Conservation (phyloP, 139 green algal species). For the Picochlorum sp. region DNA sequence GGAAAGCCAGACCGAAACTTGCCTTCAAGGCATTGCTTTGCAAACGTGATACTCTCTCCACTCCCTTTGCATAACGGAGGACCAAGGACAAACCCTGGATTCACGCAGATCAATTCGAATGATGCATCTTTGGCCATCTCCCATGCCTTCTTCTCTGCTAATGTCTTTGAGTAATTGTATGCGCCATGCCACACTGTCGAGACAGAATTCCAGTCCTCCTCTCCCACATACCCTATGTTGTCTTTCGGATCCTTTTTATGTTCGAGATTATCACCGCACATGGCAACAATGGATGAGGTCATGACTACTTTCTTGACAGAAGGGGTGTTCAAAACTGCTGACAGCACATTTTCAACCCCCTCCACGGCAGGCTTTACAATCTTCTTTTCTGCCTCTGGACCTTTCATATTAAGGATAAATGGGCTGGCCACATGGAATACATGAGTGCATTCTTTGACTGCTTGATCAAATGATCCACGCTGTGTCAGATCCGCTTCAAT, state of each 20-base stretch:
- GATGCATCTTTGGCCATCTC: slow-evolving; percentile 34
- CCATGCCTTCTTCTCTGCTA: slow-evolving; percentile 61
- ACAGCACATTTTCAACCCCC: slow-evolving; percentile 53
- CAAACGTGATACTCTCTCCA: slow-evolving; percentile 30
- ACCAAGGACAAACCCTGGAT: slow-evolving; percentile 66
- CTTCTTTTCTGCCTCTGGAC: slow-evolving; percentile 21
- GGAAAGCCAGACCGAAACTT: slow-evolving; percentile 19
- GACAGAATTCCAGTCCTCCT: slow-evolving; percentile 71
- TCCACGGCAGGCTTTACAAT: slow-evolving; percentile 55
- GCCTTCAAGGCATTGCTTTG: slow-evolving; percentile 26
- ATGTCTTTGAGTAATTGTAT: slow-evolving; percentile 69
- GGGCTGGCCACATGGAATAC: slow-evolving; percentile 72
- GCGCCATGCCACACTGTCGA: slow-evolving; percentile 38
- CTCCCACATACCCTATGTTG: slow-evolving; percentile 28
- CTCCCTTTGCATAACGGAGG: slow-evolving; percentile 18
- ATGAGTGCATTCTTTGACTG: slow-evolving; percentile 33
- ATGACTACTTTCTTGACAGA: slow-evolving; percentile 49
- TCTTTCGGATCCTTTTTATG: slow-evolving; percentile 14
- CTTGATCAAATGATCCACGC: slow-evolving; percentile 28
- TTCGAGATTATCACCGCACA: slow-evolving; percentile 23
- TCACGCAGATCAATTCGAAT: slow-evolving; percentile 58
- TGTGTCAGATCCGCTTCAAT: slow-evolving; percentile 40
- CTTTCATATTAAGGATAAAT: slow-evolving; percentile 46
- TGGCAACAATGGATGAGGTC: slow-evolving; percentile 54
- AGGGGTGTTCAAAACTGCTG: slow-evolving; percentile 31